Conservation (phyloP, 768 basidiomycete genomes). For the Suillus occidentalis region DNA sequence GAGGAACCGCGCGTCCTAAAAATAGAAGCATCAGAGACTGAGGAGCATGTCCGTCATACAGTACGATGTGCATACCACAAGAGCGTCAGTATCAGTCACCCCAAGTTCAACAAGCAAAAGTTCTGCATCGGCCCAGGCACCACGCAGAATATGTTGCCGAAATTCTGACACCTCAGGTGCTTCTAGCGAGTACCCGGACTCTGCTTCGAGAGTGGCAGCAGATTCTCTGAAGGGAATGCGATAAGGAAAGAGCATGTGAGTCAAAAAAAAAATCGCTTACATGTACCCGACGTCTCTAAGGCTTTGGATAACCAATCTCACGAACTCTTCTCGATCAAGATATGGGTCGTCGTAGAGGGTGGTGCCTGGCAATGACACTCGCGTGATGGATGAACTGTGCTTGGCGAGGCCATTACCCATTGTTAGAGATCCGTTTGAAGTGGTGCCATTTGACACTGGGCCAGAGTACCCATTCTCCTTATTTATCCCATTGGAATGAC, state of each 20-base stretch:
- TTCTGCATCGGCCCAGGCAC: conserved; percentile 80
- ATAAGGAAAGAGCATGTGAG: conserved; percentile 13
- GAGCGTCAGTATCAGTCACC: conserved; percentile 62
- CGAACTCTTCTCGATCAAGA: conserved; percentile 87
- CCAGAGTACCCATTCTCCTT: conserved; percentile 44
- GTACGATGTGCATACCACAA: conserved; percentile 54
- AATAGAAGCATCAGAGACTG: conserved; percentile 23
- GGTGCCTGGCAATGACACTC: conserved; percentile 70
- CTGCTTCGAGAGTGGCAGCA: conserved; percentile 84
- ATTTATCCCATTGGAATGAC: conserved; percentile 33
- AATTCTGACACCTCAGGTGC: conserved; percentile 76
- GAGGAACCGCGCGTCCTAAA: conserved; percentile 78
- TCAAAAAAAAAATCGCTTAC: conserved; percentile 38
- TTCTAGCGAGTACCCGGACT: conserved; percentile 90
- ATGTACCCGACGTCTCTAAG: conserved; percentile 83
- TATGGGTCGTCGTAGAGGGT: conserved; percentile 75
- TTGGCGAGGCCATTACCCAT: conserved; percentile 53
- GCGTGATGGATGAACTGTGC: conserved; percentile 49
- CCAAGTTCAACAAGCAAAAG: conserved; percentile 66
- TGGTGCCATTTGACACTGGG: conserved; percentile 32
- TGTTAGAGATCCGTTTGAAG: conserved; percentile 36
- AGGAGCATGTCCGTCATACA: conserved; percentile 6
- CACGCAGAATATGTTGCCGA: conserved; percentile 75
- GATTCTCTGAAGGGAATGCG: conserved; percentile 61
- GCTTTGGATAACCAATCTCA: conserved; percentile 85